A percentile compares a stretch with the other conserved stretches of the same genome.
These are phyloP conservation scores for Prillingera fragicola DNA, from an alignment of 1,284 basidiomycete species.

Conservation along the genomic window DNA sequence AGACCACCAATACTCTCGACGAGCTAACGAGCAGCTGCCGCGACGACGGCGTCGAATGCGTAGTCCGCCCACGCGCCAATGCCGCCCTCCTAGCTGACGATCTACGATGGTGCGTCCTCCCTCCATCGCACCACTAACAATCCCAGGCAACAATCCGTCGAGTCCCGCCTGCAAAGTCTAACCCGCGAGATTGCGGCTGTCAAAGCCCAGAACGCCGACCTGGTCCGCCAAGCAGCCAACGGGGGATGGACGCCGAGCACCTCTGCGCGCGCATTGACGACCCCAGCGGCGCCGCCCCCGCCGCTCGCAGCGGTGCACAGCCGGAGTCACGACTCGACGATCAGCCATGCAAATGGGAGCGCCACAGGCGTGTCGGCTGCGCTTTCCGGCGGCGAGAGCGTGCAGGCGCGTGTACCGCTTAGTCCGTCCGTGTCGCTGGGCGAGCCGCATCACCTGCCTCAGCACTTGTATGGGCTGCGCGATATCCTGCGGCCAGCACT, in stretches of 20 bases:
- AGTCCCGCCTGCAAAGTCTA: conserved; percentile 8
- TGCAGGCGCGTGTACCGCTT: too few species aligned
- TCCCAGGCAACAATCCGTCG: conserved; percentile 15
- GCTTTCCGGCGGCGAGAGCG: too few species aligned
- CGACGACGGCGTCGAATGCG: conserved; percentile 16
- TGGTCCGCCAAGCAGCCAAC: conserved; percentile 2
- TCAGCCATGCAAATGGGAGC: too few species aligned
- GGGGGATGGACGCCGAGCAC: background rate
- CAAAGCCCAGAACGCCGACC: conserved; percentile 10
- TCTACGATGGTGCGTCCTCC: conserved; percentile 12
- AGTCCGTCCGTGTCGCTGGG: too few species aligned
- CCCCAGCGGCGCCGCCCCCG: too few species aligned
- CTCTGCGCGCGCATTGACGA: background rate
- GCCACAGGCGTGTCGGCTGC: too few species aligned
- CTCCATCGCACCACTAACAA: background rate
- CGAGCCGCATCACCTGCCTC: conserved; percentile 3
- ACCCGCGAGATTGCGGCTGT: conserved; percentile 9
- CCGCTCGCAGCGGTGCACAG: too few species aligned
- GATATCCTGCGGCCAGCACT: conserved; percentile 9
- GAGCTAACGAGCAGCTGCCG: too few species aligned
- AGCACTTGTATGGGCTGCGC: conserved; percentile 5
- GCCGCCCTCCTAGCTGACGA: conserved; percentile 19
- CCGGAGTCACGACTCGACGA: too few species aligned
- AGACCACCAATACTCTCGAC: too few species aligned
- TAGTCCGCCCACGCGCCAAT: conserved; percentile 17